These are phyloP conservation scores for Penicillium sp. DNA, from an alignment of 2,329 filamentous ascomycete species.

Conservation along the genomic window DNA sequence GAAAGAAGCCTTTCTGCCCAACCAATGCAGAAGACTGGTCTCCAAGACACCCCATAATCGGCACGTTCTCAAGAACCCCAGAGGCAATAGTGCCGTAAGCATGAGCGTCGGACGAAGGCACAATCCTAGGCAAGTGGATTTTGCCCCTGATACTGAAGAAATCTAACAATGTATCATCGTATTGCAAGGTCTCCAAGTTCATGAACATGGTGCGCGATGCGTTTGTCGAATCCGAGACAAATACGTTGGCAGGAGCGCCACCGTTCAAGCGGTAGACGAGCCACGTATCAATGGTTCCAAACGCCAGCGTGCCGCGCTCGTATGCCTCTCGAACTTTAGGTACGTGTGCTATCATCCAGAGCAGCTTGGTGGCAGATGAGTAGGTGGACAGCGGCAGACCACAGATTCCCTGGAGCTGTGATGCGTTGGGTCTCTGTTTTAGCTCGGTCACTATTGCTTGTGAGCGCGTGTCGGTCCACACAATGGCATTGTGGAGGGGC, in stretches of 20 bases:
- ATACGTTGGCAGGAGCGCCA: constrained; percentile 59
- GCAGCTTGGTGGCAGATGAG: constrained; percentile 74
- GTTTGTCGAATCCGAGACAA: constrained; percentile 82
- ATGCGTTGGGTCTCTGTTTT: constrained; percentile 60
- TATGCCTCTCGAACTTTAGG: constrained; percentile 66
- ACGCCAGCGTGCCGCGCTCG: constrained; percentile 66
- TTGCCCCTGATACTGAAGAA: constrained; percentile 77
- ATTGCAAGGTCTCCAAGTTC: constrained; percentile 71
- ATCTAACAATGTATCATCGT: constrained; percentile 67
- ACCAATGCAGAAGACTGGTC: constrained; percentile 83
- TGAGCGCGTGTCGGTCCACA: constrained; percentile 84
- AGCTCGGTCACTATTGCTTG: constrained; percentile 68
- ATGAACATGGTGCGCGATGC: constrained; percentile 91
- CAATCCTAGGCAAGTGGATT: constrained; percentile 70
- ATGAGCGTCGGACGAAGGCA: constrained; percentile 67
- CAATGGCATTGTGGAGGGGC: constrained; percentile 75
- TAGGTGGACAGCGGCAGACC: constrained; percentile 83
- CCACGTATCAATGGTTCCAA: constrained; percentile 87
- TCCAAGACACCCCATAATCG: constrained; percentile 74
- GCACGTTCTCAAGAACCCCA: constrained; percentile 61
- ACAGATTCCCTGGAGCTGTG: constrained; percentile 62
- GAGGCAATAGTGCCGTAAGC: constrained; percentile 63
- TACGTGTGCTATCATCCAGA: constrained; percentile 75
- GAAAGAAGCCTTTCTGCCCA: constrained; percentile 75
- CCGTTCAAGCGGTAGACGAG: constrained; percentile 75